Percentiles rank a stretch among this genome's conserved stretches.
Conservation (phyloP, 2,329 filamentous ascomycete genomes). For the Colletotrichum acutatum region DNA sequence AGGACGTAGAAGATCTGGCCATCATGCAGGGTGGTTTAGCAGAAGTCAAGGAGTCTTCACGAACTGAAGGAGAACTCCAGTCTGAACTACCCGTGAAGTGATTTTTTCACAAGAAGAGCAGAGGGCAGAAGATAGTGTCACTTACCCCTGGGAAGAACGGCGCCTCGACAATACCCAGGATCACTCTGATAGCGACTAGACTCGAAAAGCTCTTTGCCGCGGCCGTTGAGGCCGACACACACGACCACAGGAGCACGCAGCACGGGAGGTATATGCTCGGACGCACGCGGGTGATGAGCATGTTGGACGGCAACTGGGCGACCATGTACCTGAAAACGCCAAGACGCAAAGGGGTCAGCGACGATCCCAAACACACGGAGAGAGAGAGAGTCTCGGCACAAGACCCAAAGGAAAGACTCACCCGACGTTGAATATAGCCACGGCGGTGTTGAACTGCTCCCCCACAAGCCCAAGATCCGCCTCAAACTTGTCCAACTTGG, state of each 20-base stretch:
- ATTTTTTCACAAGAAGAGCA: too few relatives aligned
- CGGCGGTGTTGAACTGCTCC: conserved; percentile 32
- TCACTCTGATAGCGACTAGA: conserved; percentile 21
- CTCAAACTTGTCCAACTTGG: conserved; percentile 27
- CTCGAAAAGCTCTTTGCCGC: conserved; percentile 25
- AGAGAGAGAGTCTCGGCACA: background rate
- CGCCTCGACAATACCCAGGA: conserved; percentile 29
- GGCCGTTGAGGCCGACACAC: conserved; percentile 33
- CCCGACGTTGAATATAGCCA: conserved; percentile 29
- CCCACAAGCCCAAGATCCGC: conserved; percentile 27
- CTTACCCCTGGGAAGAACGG: conserved; percentile 34
- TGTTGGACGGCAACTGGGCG: conserved; percentile 39
- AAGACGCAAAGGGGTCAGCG: background rate
- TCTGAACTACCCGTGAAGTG: too few relatives aligned
- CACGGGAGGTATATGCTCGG: conserved; percentile 39
- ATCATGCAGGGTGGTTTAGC: too few relatives aligned
- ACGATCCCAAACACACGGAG: background rate
- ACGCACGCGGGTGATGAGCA: conserved; percentile 37
- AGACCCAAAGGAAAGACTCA: conserved; percentile 1
- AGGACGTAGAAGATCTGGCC: conserved; percentile 37
- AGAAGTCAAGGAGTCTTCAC: too few relatives aligned
- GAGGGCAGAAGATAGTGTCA: background rate
- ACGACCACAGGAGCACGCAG: conserved; percentile 35
- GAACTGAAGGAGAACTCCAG: too few relatives aligned
- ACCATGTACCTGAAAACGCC: conserved; percentile 33